These are phyloP conservation scores for Syzygium grande DNA, from an alignment of 345 rosid genomes.

Conservation along the genomic window DNA sequence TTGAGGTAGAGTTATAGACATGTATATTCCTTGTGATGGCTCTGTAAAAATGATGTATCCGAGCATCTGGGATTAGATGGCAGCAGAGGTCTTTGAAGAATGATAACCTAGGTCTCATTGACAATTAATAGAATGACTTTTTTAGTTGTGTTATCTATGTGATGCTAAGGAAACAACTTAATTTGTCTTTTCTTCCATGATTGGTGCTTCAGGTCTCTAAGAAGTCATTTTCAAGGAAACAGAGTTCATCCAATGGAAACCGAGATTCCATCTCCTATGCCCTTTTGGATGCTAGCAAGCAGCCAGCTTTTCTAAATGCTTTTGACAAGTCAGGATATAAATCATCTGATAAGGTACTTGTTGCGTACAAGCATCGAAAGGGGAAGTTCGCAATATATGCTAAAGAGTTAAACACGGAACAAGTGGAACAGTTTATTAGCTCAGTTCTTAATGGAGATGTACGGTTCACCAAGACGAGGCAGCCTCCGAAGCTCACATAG, in stretches of 20 bases:
- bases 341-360: slow-evolving; percentile 34
- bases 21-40: background rate
- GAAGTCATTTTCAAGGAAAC: slow-evolving; percentile 61
- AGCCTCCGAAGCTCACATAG: slow-evolving; percentile 48
- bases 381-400: slow-evolving; percentile 47
- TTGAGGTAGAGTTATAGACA: background rate
- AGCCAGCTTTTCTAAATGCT: slow-evolving; percentile 47
- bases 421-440: slow-evolving; percentile 57
- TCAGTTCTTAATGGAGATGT: slow-evolving; percentile 78
- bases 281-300: slow-evolving; percentile 60
- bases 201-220: slow-evolving; percentile 53
- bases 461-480: slow-evolving; percentile 41
- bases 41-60: background rate
- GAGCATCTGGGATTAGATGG: background rate
- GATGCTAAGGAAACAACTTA: background rate
- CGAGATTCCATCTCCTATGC: slow-evolving; percentile 49
- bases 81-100: background rate
- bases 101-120: background rate
- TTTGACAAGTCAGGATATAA: slow-evolving; percentile 58
- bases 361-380: slow-evolving; percentile 74
- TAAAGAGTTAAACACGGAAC: slow-evolving; percentile 41
- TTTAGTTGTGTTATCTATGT: background rate
- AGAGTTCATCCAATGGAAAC: slow-evolving; percentile 23
- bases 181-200: background rate
- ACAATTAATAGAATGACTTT: background rate